Evolutionary conservation across 2,329 filamentous ascomycete species (phyloP).

Genomic region (Xylariales sp.): DNA sequence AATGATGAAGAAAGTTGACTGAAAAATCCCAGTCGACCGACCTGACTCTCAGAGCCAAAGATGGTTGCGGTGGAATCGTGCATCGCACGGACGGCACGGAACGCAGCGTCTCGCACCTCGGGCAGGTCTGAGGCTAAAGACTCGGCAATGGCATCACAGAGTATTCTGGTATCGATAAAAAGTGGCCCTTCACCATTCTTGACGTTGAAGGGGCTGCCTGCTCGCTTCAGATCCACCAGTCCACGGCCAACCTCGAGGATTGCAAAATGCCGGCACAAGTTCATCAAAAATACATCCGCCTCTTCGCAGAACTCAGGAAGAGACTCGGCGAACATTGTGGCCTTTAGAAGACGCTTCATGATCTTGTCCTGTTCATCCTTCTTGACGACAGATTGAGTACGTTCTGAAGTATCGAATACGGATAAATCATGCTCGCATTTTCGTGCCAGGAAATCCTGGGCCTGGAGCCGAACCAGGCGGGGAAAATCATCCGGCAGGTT

Average conservation of each 20-base stretch:
- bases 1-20: slow-evolving; percentile 76
- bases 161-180: slow-evolving; percentile 77
- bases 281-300: slow-evolving; percentile 69
- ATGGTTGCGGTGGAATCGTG: slow-evolving; percentile 73
- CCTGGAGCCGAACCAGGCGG: slow-evolving; percentile 79
- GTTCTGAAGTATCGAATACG: slow-evolving; percentile 70
- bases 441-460: slow-evolving; percentile 73
- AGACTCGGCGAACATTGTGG: slow-evolving; percentile 79
- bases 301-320: slow-evolving; percentile 75
- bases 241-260: slow-evolving; percentile 84
- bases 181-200: slow-evolving; percentile 82
- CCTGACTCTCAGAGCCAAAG: slow-evolving; percentile 68
- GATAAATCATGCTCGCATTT: slow-evolving; percentile 69
- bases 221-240: slow-evolving; percentile 76
- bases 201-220: slow-evolving; percentile 75
- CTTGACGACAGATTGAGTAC: slow-evolving; percentile 80
- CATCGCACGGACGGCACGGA: slow-evolving; percentile 72
- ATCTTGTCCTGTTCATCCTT: slow-evolving; percentile 78
- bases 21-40: slow-evolving; percentile 80
- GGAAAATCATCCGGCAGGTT: slow-evolving; percentile 85
- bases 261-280: slow-evolving; percentile 85
- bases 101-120: slow-evolving; percentile 76
- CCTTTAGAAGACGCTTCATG: slow-evolving; percentile 83
- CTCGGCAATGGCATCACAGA: slow-evolving; percentile 87
- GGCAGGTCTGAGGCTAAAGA: slow-evolving; percentile 81